Evolutionary conservation across 768 basidiomycete species (phyloP).

Genomic region (Hygrocybe punicea): DNA sequence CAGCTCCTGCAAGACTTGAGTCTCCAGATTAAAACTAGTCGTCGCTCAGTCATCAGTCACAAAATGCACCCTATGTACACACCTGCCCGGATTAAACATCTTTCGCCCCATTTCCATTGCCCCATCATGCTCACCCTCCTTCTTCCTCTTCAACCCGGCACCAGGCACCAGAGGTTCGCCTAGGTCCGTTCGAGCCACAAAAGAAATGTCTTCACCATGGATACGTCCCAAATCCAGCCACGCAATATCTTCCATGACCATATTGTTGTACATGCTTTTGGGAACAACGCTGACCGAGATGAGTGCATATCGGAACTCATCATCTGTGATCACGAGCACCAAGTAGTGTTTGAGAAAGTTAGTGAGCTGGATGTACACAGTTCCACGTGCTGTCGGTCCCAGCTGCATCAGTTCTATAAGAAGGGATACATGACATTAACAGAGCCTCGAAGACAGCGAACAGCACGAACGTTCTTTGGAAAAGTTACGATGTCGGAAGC

Average conservation of each 20-base stretch:
- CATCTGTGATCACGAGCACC: slow-evolving; percentile 75
- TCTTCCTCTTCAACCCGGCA: not conserved
- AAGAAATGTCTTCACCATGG: slow-evolving; percentile 41
- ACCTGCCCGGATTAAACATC: not conserved
- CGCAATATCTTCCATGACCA: slow-evolving; percentile 74
- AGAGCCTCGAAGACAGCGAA: not conserved
- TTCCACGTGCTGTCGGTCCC: slow-evolving; percentile 58
- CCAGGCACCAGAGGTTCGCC: too few relatives aligned
- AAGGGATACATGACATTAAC: not conserved
- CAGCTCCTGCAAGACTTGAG: slow-evolving; percentile 68
- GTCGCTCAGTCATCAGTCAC: not conserved
- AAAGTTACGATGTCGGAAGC: slow-evolving; percentile 67
- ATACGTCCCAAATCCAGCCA: slow-evolving; percentile 76
- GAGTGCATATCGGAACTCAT: slow-evolving; percentile 77
- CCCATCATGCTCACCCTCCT: not conserved
- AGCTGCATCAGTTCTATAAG: slow-evolving; percentile 44
- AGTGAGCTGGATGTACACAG: slow-evolving; percentile 71
- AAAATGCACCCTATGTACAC: not conserved
- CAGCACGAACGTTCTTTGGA: slow-evolving; percentile 51
- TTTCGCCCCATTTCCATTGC: too few relatives aligned
- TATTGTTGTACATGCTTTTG: slow-evolving; percentile 53
- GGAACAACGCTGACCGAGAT: slow-evolving; percentile 59
- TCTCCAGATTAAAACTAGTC: slow-evolving; percentile 62
- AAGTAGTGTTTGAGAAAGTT: slow-evolving; percentile 81
- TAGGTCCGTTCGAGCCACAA: slow-evolving; percentile 13